phyloP scores from a whole-genome alignment of 2,329 filamentous ascomycete species.

The Ilyonectria sp. region DNA sequence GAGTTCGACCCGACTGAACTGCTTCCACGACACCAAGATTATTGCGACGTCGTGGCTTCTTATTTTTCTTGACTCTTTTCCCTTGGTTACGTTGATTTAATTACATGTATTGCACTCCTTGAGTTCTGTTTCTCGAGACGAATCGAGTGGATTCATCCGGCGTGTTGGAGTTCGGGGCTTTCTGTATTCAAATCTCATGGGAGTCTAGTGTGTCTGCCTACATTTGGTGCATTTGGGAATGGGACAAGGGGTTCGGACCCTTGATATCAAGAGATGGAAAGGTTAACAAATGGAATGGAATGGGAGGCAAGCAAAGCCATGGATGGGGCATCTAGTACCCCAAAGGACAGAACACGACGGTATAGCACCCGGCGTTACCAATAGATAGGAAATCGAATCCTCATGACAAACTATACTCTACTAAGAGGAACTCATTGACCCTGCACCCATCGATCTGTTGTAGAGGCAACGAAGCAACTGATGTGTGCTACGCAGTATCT shows the following conservation, averaged over 20 bases:
- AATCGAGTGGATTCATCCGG: constrained; percentile 22
- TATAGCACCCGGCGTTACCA: constrained; percentile 18
- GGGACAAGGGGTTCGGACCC: constrained; percentile 8
- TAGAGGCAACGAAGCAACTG: neutral
- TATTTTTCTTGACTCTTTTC: constrained; percentile 10
- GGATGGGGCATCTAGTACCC: constrained; percentile 15
- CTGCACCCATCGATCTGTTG: neutral
- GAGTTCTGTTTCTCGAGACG: neutral
- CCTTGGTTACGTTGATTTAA: neutral
- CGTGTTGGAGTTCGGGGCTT: constrained; percentile 35
- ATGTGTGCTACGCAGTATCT: neutral
- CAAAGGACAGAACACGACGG: constrained; percentile 17
- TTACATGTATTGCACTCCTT: constrained; percentile 8
- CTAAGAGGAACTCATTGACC: neutral
- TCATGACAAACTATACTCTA: neutral
- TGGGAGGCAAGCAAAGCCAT: constrained; percentile 27
- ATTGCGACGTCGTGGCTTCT: neutral
- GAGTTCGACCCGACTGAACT: constrained; percentile 6
- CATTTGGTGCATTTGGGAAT: constrained; percentile 19
- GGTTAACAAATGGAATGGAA: constrained; percentile 15
- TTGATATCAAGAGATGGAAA: constrained; percentile 26
- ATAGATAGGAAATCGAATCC: constrained; percentile 33
- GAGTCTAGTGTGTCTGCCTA: constrained; percentile 20
- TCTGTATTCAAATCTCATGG: constrained; percentile 15
- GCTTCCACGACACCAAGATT: neutral